Conservation (phyloP, 306 rosid genomes). For the Cicer chorassanicum region DNA sequence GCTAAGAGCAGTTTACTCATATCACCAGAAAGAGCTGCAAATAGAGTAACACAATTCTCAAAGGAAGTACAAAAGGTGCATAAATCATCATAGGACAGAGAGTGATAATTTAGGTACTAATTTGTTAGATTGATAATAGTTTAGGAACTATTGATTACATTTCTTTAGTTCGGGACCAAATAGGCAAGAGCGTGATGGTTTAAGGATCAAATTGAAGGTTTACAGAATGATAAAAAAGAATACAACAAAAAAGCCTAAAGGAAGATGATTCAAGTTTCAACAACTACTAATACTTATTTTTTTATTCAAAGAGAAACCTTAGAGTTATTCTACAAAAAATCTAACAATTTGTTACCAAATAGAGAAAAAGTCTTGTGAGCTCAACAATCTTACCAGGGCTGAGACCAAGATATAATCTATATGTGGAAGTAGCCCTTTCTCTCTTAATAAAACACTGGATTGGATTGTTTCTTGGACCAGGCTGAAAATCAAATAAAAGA, state of each 20-base stretch:
- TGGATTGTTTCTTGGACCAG: conserved; percentile 82
- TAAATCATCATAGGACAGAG: background rate
- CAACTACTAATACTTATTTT: conserved; percentile 4
- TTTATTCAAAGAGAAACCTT: conserved; percentile 14
- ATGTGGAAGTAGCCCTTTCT: conserved; percentile 80
- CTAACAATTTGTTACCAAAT: conserved; percentile 3
- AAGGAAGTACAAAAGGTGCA: conserved; percentile 5
- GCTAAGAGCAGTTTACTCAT: conserved; percentile 78
- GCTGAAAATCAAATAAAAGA: conserved; percentile 54
- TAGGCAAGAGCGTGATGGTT: no score
- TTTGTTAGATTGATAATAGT: background rate
- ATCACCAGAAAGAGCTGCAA: conserved; percentile 80
- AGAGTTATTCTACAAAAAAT: background rate
- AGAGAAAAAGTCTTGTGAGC: conserved; percentile 18
- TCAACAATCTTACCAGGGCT: conserved; percentile 75
- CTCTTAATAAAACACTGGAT: conserved; percentile 92
- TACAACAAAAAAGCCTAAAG: conserved; percentile 19
- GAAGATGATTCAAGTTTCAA: conserved; percentile 20
- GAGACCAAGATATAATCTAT: conserved; percentile 78
- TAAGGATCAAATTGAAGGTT: no score
- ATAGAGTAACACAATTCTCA: conserved; percentile 5
- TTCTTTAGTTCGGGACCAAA: no score
- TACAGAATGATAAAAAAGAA: no score
- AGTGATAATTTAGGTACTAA: background rate
- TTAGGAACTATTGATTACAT: no score